Evolutionary conservation across 306 rosid genomes (phyloP).

Genomic region (Benincasa hispida): DNA sequence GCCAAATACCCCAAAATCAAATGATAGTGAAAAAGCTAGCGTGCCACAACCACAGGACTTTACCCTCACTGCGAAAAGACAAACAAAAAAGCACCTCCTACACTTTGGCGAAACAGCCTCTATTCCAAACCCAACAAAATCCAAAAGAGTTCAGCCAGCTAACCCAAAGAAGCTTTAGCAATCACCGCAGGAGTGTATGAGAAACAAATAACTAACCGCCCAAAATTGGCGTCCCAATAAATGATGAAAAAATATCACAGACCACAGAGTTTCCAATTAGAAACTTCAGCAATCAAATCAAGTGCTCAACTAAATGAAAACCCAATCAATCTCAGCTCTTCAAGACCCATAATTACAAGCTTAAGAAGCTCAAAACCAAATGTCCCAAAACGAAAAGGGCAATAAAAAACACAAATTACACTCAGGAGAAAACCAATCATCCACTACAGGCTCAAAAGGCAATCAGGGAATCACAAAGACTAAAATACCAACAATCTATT

Average conservation of each 20-base stretch:
- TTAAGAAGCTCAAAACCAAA: background rate
- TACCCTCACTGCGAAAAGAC: too few relatives aligned
- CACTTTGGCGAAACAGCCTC: too few relatives aligned
- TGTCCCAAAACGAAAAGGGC: background rate
- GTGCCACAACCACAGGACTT: too few relatives aligned
- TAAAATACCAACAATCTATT: slow-evolving; percentile 8
- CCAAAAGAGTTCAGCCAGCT: too few relatives aligned
- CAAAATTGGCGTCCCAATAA: background rate
- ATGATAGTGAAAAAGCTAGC: too few relatives aligned
- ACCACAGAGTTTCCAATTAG: background rate
- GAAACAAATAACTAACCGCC: background rate
- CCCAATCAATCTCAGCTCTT: background rate
- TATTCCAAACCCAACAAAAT: too few relatives aligned
- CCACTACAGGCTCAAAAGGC: background rate
- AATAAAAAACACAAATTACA: background rate
- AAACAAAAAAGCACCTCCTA: too few relatives aligned
- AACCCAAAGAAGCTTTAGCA: too few relatives aligned
- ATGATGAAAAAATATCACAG: background rate
- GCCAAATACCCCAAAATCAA: too few relatives aligned
- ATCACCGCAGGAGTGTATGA: background rate
- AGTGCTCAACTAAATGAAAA: background rate
- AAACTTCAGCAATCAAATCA: background rate
- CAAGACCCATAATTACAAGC: background rate
- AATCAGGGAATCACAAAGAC: background rate
- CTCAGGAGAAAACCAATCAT: background rate